phyloP scores from a whole-genome alignment of 2,329 filamentous ascomycete genomes.

The Pezicula radicicola region DNA sequence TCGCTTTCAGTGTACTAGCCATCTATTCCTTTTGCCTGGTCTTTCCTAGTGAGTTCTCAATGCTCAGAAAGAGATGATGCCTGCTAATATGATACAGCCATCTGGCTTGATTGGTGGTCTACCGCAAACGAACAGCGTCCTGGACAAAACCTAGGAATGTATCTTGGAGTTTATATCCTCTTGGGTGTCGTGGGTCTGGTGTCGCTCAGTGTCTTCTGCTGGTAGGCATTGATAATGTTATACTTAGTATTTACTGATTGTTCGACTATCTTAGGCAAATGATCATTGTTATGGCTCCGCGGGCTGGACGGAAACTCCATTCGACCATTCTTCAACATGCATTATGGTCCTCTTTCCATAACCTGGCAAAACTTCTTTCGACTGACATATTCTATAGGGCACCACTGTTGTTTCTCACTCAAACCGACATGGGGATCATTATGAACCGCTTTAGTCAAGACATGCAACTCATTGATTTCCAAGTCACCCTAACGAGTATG shows the following conservation, averaged over 20 bases:
- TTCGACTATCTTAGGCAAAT: conserved; percentile 29
- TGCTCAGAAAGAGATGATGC: background rate
- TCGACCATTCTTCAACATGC: conserved; percentile 35
- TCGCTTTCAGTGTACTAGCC: conserved; percentile 9
- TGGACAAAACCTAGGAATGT: background rate
- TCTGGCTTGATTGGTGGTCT: background rate
- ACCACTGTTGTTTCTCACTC: conserved; percentile 39
- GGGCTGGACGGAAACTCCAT: conserved; percentile 47
- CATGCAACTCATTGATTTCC: conserved; percentile 21
- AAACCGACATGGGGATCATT: conserved; percentile 38
- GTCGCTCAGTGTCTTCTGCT: background rate
- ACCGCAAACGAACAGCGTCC: background rate
- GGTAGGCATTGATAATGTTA: conserved; percentile 18
- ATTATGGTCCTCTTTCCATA: background rate
- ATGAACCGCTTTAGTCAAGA: conserved; percentile 46
- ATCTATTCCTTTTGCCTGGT: conserved; percentile 7
- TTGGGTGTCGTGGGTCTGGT: background rate
- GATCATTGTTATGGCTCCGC: conserved; percentile 50
- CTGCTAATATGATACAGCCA: background rate
- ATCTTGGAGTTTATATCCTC: background rate
- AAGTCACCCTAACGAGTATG: conserved; percentile 22
- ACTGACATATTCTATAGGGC: conserved; percentile 20
- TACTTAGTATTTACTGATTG: conserved; percentile 3
- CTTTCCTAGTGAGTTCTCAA: conserved; percentile 13
- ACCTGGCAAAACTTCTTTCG: background rate